A percentile compares a stretch with the other conserved stretches of the same genome.
phyloP scores from a whole-genome alignment of 2,329 filamentous ascomycete genomes.

The Calycina marina region DNA sequence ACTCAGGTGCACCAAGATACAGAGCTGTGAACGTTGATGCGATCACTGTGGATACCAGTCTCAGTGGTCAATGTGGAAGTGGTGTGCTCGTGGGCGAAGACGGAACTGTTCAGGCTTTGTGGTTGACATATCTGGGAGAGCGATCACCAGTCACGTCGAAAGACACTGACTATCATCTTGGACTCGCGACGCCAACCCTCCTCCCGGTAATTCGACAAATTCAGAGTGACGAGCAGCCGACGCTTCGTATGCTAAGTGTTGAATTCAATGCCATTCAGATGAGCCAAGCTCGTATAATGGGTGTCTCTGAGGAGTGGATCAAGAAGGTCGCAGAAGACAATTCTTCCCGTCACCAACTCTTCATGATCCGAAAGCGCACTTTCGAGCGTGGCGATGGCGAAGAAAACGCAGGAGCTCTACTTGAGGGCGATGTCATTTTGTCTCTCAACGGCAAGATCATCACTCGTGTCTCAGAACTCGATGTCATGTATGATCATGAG shows the following conservation, averaged over 20 bases:
- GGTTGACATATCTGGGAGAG: constrained; percentile 94
- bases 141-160: constrained; percentile 63
- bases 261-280: constrained; percentile 94
- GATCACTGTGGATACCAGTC: constrained; percentile 87
- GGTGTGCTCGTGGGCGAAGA: constrained; percentile 84
- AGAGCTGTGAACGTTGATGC: constrained; percentile 92
- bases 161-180: constrained; percentile 93
- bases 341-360: constrained; percentile 84
- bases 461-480: constrained; percentile 82
- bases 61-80: constrained; percentile 83
- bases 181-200: constrained; percentile 75
- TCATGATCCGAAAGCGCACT: constrained; percentile 91
- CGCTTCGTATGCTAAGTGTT: constrained; percentile 80
- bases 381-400: constrained; percentile 45
- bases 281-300: constrained; percentile 94
- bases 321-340: constrained; percentile 78
- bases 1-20: constrained; percentile 80
- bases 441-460: constrained; percentile 85
- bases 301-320: constrained; percentile 92
- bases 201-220: constrained; percentile 82
- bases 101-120: constrained; percentile 85
- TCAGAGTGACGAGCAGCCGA: constrained; percentile 62
- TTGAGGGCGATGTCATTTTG: constrained; percentile 85
- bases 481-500: constrained; percentile 90
- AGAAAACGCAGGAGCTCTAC: constrained; percentile 43